Evolutionary conservation across 1,139 yeast species (phyloP).

Genomic region (Zygosaccharomyces sapae): DNA sequence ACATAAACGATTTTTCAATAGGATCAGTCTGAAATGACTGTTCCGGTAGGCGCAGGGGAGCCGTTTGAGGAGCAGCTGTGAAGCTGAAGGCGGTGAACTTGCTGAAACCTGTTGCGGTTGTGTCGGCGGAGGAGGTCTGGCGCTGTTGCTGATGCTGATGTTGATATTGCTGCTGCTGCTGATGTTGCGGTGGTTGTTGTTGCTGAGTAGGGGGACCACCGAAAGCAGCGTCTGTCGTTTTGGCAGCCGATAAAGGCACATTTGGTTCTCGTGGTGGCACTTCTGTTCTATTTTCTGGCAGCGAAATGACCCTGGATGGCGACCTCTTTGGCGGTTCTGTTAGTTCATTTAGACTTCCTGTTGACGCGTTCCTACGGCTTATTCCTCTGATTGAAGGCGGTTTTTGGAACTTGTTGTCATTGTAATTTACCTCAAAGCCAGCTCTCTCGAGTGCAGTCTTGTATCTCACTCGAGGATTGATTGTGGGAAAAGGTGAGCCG

Average conservation of each 20-base stretch:
- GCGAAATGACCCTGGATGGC: constrained; percentile 10
- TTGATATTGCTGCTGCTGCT: too few species aligned
- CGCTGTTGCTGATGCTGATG: neutral
- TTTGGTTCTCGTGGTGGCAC: too few species aligned
- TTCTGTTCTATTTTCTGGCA: constrained; percentile 5
- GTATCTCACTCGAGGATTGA: constrained; percentile 51
- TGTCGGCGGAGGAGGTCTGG: neutral
- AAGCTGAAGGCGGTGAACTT: neutral
- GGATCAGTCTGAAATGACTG: constrained; percentile 21
- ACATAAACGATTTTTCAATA: constrained; percentile 33
- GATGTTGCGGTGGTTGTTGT: neutral
- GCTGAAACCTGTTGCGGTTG: neutral
- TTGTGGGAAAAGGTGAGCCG: constrained; percentile 53
- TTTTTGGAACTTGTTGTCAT: neutral
- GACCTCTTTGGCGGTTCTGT: constrained; percentile 3
- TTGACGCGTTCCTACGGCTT: constrained; percentile 13
- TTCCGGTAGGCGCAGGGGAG: neutral
- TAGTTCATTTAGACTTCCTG: constrained; percentile 9
- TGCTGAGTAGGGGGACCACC: neutral
- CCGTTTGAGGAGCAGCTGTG: neutral
- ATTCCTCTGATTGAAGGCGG: constrained; percentile 1
- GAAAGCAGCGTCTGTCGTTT: neutral
- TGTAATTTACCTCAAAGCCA: constrained; percentile 51
- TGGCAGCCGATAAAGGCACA: too few species aligned
- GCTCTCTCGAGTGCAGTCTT: constrained; percentile 63